A percentile compares a stretch with the other conserved stretches of the same genome.
phyloP scores from a whole-genome alignment of 2,329 filamentous ascomycete species.

The Sphaceloma murrayae region DNA sequence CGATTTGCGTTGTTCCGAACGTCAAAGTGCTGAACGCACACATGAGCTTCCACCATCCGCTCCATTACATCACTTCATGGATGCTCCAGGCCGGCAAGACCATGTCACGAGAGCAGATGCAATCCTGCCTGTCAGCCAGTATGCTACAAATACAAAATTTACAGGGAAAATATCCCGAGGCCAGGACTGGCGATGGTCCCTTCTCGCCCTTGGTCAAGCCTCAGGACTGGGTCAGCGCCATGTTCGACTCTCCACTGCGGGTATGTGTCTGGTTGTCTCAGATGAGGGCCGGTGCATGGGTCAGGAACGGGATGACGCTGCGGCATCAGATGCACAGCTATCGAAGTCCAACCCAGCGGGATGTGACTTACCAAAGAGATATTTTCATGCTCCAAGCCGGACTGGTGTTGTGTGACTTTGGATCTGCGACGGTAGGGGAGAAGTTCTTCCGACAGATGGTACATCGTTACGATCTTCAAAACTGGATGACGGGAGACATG shows the following conservation, averaged over 20 bases:
- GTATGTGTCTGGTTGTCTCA: conserved; percentile 95
- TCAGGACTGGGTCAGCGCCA: conserved; percentile 16
- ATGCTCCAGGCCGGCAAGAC: conserved; percentile 79
- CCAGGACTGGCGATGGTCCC: background rate
- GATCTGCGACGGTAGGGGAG: conserved; percentile 39
- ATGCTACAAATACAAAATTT: conserved; percentile 55
- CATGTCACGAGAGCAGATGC: conserved; percentile 59
- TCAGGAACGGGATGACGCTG: conserved; percentile 90
- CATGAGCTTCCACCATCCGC: conserved; percentile 93
- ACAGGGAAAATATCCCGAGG: conserved; percentile 9
- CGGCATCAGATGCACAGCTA: conserved; percentile 93
- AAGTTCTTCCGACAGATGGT: conserved; percentile 78
- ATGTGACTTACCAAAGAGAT: conserved; percentile 89
- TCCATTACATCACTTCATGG: conserved; percentile 96
- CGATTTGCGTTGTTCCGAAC: conserved; percentile 52
- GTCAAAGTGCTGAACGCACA: conserved; percentile 82
- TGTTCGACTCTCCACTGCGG: conserved; percentile 81
- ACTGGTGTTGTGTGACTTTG: conserved; percentile 74
- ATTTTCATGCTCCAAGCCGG: conserved; percentile 90
- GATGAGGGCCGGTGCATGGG: conserved; percentile 98
- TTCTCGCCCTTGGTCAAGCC: conserved; percentile 7
- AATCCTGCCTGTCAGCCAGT: conserved; percentile 58
- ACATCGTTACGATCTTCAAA: conserved; percentile 79
- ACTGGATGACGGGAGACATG: conserved; percentile 80
- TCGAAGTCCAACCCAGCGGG: conserved; percentile 75